Percentiles rank a stretch among this genome's conserved stretches.
Conservation (phyloP, 2,329 filamentous ascomycete genomes). For the Grosmannia serpens region DNA sequence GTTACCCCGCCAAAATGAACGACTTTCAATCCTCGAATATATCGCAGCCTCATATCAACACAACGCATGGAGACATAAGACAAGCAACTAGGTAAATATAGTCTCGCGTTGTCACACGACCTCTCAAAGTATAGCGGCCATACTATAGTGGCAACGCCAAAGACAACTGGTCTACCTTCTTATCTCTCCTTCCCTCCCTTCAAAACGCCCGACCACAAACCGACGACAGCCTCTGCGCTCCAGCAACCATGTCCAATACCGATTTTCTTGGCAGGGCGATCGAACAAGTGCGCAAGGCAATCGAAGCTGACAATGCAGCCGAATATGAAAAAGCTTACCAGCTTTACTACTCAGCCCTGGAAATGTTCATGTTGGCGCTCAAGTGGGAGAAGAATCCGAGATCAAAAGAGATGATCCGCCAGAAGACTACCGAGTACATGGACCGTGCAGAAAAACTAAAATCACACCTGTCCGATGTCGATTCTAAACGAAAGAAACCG, state of each 20-base stretch:
- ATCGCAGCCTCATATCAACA: not conserved
- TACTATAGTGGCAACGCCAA: not conserved
- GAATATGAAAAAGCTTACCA: constrained; percentile 98
- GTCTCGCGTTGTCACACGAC: too few relatives aligned
- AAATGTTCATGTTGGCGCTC: constrained; percentile 95
- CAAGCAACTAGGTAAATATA: not conserved
- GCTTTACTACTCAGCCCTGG: constrained; percentile 87
- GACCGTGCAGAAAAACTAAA: constrained; percentile 98
- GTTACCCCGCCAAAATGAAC: constrained; percentile 27
- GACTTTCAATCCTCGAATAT: not conserved
- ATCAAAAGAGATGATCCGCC: constrained; percentile 93
- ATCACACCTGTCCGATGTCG: constrained; percentile 67
- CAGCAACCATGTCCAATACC: constrained; percentile 69
- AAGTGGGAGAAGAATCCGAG: constrained; percentile 99
- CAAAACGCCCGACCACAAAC: not conserved
- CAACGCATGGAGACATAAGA: not conserved
- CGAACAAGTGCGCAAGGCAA: constrained; percentile 93
- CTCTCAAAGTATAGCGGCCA: too few relatives aligned
- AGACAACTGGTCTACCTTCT: not conserved
- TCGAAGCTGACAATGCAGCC: constrained; percentile 87
- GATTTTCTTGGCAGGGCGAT: constrained; percentile 96
- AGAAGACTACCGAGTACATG: constrained; percentile 95
- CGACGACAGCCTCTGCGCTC: not conserved
- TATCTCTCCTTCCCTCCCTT: not conserved
- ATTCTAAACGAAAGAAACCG: constrained; percentile 59